Percentiles rank a stretch among this genome's conserved stretches.
phyloP scores from a whole-genome alignment of 805 yeast species.

The Lachancea cidri region DNA sequence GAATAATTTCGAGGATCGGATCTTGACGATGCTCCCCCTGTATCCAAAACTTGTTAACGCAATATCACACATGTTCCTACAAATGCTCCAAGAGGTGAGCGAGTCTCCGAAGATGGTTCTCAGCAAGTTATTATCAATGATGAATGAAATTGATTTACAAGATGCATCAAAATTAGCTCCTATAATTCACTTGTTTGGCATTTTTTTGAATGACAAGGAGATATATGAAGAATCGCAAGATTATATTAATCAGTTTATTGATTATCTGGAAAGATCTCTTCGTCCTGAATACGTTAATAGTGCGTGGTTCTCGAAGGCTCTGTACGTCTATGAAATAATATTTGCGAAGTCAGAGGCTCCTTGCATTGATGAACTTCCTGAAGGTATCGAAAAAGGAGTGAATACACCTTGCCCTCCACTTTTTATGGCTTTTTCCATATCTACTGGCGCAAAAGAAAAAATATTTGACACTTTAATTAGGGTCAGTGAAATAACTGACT shows the following conservation, averaged over 20 bases:
- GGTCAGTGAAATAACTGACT: constrained; percentile 37
- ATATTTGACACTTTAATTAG: constrained; percentile 43
- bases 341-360: constrained; percentile 51
- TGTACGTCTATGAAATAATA: constrained; percentile 51
- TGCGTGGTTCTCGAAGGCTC: constrained; percentile 56
- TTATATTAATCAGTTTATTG: constrained; percentile 34
- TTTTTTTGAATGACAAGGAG: constrained; percentile 36
- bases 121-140: constrained; percentile 34
- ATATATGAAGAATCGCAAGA: constrained; percentile 35
- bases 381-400: constrained; percentile 15
- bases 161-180: constrained; percentile 34
- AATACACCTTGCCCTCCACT: constrained; percentile 12
- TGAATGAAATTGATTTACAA: constrained; percentile 34
- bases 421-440: constrained; percentile 22
- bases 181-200: constrained; percentile 40
- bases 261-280: constrained; percentile 35
- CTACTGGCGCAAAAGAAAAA: constrained; percentile 19
- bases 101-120: constrained; percentile 34
- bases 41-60: constrained; percentile 37
- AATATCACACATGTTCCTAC: constrained; percentile 38
- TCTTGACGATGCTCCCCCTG: constrained; percentile 40
- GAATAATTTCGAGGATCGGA: constrained; percentile 35
- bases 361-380: constrained; percentile 31
- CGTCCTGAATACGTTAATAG: constrained; percentile 36
- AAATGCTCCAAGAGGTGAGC: constrained; percentile 33